phyloP scores from a whole-genome alignment of 2,329 filamentous ascomycete genomes.

The Pseudogymnoascus sp. region DNA sequence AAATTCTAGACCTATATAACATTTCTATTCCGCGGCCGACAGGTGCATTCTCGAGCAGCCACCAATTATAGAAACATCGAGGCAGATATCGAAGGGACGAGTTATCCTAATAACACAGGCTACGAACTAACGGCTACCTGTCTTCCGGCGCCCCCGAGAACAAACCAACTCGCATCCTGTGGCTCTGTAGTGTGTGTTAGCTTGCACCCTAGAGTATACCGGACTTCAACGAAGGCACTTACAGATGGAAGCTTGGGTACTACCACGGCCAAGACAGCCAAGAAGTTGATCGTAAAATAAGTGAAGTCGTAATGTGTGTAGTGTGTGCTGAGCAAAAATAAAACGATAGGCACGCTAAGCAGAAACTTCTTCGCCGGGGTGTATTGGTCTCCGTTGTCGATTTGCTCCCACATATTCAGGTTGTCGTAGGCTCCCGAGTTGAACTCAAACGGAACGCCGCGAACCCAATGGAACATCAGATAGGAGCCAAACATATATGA shows the following conservation, averaged over 20 bases:
- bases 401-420: conserved; percentile 99
- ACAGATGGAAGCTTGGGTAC: conserved; percentile 95
- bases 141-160: conserved; percentile 64
- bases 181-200: conserved; percentile 46
- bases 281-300: conserved; percentile 95
- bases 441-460: conserved; percentile 97
- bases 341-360: conserved; percentile 82
- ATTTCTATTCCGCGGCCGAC: conserved; percentile 5
- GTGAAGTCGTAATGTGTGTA: conserved; percentile 97
- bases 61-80: conserved; percentile 5
- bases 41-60: background rate
- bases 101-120: conserved; percentile 6
- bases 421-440: conserved; percentile 98
- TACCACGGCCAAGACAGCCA: conserved; percentile 84
- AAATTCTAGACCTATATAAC: conserved; percentile 7
- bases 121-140: conserved; percentile 21
- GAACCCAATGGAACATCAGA: conserved; percentile 99
- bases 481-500: conserved; percentile 99
- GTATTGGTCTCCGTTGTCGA: conserved; percentile 97
- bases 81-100: background rate
- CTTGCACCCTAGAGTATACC: background rate
- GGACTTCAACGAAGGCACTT: conserved; percentile 31
- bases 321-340: conserved; percentile 95
- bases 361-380: conserved; percentile 98
- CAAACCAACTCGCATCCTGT: conserved; percentile 67